A percentile compares a stretch with the other conserved stretches of the same genome.
Conservation (phyloP, 768 basidiomycete genomes). For the Amanita exitialis region DNA sequence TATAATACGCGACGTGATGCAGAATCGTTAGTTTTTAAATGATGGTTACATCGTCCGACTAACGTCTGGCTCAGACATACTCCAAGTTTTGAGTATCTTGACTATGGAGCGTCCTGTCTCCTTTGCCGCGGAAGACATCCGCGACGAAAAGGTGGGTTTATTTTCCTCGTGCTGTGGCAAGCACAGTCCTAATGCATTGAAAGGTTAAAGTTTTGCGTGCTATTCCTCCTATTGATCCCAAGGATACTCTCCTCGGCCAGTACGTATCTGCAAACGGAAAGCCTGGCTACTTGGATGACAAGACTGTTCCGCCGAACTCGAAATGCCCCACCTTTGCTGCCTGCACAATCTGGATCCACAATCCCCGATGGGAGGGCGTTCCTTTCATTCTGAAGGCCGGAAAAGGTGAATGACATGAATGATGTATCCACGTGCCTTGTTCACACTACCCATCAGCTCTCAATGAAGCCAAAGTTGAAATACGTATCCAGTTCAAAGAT, state of each 20-base stretch:
- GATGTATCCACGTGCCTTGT: background rate
- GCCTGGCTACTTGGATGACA: constrained; percentile 98
- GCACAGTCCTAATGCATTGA: background rate
- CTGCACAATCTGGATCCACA: constrained; percentile 83
- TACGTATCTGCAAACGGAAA: constrained; percentile 85
- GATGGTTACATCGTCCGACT: background rate
- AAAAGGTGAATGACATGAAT: constrained; percentile 54
- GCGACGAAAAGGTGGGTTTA: constrained; percentile 83
- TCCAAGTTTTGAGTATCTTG: constrained; percentile 90
- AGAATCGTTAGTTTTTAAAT: constrained; percentile 74
- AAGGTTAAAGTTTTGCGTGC: constrained; percentile 94
- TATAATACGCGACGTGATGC: constrained; percentile 94
- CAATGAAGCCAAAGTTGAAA: constrained; percentile 98
- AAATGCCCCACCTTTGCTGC: constrained; percentile 94
- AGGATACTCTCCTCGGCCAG: constrained; percentile 88
- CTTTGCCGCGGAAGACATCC: constrained; percentile 94
- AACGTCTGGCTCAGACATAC: constrained; percentile 49
- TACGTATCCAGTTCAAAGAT: constrained; percentile 97
- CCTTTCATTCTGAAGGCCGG: constrained; percentile 98
- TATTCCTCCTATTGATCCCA: constrained; percentile 70
- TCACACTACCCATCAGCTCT: constrained; percentile 42
- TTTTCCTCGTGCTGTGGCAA: constrained; percentile 1
- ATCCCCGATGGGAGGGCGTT: constrained; percentile 97
- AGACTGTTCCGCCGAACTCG: constrained; percentile 87
- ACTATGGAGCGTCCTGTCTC: constrained; percentile 99